A percentile compares a stretch with the other conserved stretches of the same genome.
These are phyloP conservation scores for Acacia melanoxylon DNA, from an alignment of 306 rosid species.

Conservation along the genomic window DNA sequence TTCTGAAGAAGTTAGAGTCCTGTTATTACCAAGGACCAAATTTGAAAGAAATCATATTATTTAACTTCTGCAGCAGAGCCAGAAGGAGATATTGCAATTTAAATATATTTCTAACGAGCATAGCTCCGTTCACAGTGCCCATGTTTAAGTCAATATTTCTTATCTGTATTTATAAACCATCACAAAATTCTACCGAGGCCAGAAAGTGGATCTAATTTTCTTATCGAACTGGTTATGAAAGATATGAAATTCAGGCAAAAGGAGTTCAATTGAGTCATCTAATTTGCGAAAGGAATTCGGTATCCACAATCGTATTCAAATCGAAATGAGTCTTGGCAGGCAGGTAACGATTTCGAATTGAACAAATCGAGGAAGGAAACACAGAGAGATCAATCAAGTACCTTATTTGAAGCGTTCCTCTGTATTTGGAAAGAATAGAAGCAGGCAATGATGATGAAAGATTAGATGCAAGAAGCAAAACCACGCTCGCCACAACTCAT, in stretches of 20 bases:
- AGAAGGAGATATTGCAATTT: neutral
- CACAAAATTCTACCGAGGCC: neutral
- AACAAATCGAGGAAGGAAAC: neutral
- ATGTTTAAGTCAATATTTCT: neutral
- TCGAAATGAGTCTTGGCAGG: neutral
- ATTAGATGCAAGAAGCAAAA: neutral
- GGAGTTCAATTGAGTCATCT: neutral
- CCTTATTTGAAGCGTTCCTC: constrained; percentile 25
- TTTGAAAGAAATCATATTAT: neutral
- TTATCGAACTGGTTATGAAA: neutral
- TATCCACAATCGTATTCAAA: neutral
- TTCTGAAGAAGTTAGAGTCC: neutral
- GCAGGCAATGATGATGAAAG: neutral
- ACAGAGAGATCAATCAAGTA: constrained; percentile 20
- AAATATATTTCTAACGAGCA: neutral
- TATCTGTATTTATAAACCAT: neutral
- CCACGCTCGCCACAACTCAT: neutral
- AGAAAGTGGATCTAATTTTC: neutral
- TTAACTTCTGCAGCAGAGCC: neutral
- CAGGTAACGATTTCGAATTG: neutral
- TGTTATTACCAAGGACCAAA: neutral
- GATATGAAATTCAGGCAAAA: constrained; percentile 1
- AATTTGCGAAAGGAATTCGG: neutral
- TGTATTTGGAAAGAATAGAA: neutral
- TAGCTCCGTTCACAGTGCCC: neutral